Conservation (phyloP, 176 grass and related monocot genomes). For the Aegilops bicornis region DNA sequence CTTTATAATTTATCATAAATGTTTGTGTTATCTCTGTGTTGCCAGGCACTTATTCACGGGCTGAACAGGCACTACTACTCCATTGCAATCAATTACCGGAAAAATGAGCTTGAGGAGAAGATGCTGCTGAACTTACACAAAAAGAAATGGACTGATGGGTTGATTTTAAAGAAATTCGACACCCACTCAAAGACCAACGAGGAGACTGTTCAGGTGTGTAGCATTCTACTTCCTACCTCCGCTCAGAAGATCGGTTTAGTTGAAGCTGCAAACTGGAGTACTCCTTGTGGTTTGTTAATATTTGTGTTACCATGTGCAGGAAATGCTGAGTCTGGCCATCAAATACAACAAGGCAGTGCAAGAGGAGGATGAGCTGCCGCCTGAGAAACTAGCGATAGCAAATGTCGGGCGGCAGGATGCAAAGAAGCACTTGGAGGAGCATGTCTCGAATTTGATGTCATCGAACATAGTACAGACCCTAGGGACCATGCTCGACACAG, state of each 20-base stretch:
- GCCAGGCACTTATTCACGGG: constrained; percentile 90
- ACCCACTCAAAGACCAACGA: constrained; percentile 90
- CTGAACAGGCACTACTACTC: constrained; percentile 98
- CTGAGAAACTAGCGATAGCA: constrained; percentile 93
- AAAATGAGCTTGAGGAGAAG: constrained; percentile 98
- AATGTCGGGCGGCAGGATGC: constrained; percentile 97
- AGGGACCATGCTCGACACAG: constrained; percentile 93
- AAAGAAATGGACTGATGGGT: constrained; percentile 99
- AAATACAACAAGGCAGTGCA: constrained; percentile 99
- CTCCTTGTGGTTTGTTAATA: neutral
- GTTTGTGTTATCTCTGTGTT: neutral
- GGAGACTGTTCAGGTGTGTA: constrained; percentile 81
- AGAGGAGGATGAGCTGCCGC: constrained; percentile 95
- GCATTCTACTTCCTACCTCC: neutral
- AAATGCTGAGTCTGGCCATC: constrained; percentile 93
- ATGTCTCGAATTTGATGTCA: constrained; percentile 96
- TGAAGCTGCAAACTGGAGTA: neutral
- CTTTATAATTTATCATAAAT: constrained; percentile 5
- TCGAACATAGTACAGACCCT: constrained; percentile 98
- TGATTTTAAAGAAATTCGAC: constrained; percentile 78
- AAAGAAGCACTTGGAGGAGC: constrained; percentile 98
- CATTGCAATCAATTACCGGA: constrained; percentile 97
- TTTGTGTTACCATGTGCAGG: constrained; percentile 42
- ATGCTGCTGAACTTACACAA: constrained; percentile 97
- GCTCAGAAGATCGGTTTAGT: neutral